phyloP scores from a whole-genome alignment of 2,329 filamentous ascomycete species.

The Ascochyta koolunga region DNA sequence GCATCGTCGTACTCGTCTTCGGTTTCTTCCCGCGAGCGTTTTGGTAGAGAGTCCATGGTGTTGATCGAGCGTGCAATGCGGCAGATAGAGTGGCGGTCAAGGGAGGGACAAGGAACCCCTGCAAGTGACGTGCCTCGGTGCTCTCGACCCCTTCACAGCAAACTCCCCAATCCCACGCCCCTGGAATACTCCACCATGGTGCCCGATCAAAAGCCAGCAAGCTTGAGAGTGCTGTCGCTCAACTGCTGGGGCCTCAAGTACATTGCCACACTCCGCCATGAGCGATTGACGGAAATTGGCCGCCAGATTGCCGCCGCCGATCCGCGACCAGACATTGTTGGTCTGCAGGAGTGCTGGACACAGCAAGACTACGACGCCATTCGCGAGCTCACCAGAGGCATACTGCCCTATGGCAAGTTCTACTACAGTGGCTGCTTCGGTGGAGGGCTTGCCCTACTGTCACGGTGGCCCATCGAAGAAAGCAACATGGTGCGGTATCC shows the following conservation, averaged over 20 bases:
- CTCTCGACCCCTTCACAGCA: slow-evolving; percentile 22
- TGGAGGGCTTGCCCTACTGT: slow-evolving; percentile 85
- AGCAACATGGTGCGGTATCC: slow-evolving; percentile 85
- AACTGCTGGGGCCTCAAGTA: slow-evolving; percentile 98
- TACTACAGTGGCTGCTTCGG: slow-evolving; percentile 91
- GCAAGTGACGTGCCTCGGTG: slow-evolving; percentile 15
- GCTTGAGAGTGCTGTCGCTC: slow-evolving; percentile 80
- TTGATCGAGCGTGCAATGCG: slow-evolving; percentile 25
- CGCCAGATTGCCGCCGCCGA: slow-evolving; percentile 72
- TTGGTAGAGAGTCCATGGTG: slow-evolving; percentile 29
- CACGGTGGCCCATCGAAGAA: slow-evolving; percentile 90
- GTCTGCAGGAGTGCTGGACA: slow-evolving; percentile 95
- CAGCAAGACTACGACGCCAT: slow-evolving; percentile 82
- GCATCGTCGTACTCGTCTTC: slow-evolving; percentile 35
- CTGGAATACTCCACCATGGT: slow-evolving; percentile 24
- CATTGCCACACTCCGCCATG: slow-evolving; percentile 76
- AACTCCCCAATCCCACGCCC: background rate
- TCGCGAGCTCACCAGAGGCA: slow-evolving; percentile 71
- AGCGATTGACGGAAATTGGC: slow-evolving; percentile 84
- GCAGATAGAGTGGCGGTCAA: slow-evolving; percentile 16
- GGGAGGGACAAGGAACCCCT: slow-evolving; percentile 11
- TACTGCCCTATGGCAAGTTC: slow-evolving; percentile 91
- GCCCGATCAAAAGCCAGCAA: slow-evolving; percentile 49
- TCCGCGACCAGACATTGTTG: slow-evolving; percentile 81
- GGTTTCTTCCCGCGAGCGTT: slow-evolving; percentile 36